Conservation (phyloP, 1,284 basidiomycete species). For the Ganoderma leucocontextum region DNA sequence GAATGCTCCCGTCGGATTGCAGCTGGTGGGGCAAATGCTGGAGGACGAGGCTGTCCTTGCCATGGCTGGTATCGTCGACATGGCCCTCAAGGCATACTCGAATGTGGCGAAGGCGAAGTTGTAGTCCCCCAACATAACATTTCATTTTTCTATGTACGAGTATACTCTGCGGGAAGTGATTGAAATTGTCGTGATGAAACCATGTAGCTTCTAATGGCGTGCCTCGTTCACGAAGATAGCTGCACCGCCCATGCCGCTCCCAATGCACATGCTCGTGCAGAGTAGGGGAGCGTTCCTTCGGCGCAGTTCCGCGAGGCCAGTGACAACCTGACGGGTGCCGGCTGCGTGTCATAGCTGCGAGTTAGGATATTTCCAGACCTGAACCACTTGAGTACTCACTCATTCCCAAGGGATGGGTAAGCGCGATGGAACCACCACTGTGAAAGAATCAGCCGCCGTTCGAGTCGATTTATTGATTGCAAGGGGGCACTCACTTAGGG, state of each 20-base stretch:
- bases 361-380: conserved; percentile 7
- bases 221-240: conserved; percentile 84
- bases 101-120: not conserved
- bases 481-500: conserved; percentile 65
- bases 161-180: not conserved
- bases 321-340: conserved; percentile 77
- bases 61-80: conserved; percentile 50
- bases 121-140: not conserved
- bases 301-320: conserved; percentile 82
- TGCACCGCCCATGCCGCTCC: conserved; percentile 90
- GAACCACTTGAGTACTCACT: conserved; percentile 56
- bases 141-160: not conserved
- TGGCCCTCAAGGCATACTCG: conserved; percentile 37
- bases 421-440: conserved; percentile 87
- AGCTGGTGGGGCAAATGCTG: conserved; percentile 56
- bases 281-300: conserved; percentile 71
- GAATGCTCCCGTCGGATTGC: conserved; percentile 60
- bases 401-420: conserved; percentile 84
- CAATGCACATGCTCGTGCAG: conserved; percentile 90
- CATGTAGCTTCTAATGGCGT: conserved; percentile 11
- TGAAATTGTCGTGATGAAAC: not conserved
- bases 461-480: not conserved
- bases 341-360: conserved; percentile 37
- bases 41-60: conserved; percentile 61
- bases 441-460: not conserved